Conservation (phyloP, 2,329 filamentous ascomycete genomes). For the Fusarium nelsonii region DNA sequence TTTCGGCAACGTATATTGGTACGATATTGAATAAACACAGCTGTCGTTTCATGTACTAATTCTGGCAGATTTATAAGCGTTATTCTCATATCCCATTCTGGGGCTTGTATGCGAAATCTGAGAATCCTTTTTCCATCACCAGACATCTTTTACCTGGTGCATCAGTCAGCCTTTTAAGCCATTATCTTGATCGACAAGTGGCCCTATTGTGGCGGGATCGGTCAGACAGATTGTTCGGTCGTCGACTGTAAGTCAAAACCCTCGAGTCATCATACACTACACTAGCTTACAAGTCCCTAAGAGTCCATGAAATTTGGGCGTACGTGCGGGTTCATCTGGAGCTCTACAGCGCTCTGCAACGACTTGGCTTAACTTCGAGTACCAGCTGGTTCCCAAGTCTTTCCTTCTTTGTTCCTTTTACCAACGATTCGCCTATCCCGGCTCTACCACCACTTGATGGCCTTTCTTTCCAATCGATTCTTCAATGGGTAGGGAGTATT, state of each 20-base stretch:
- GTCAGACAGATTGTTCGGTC: constrained; percentile 38
- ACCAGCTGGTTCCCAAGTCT: constrained; percentile 58
- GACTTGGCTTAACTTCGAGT: constrained; percentile 61
- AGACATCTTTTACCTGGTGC: constrained; percentile 52
- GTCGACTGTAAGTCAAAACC: constrained; percentile 47
- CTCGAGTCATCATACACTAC: background rate
- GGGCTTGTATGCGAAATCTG: constrained; percentile 53
- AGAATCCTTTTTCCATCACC: constrained; percentile 49
- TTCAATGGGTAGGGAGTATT: constrained; percentile 59
- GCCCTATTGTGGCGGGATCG: constrained; percentile 45
- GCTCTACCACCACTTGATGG: constrained; percentile 59
- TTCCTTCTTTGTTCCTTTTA: constrained; percentile 68
- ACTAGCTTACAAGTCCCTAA: constrained; percentile 37
- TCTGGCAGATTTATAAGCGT: constrained; percentile 62
- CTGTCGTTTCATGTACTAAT: constrained; percentile 22
- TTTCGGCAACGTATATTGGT: constrained; percentile 68
- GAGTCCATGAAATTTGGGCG: constrained; percentile 51
- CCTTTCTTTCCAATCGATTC: constrained; percentile 55
- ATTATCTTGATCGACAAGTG: constrained; percentile 49
- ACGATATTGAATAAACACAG: constrained; percentile 21
- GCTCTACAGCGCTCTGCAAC: constrained; percentile 65
- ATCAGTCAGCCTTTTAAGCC: constrained; percentile 48
- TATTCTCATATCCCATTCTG: constrained; percentile 64
- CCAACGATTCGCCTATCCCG: constrained; percentile 62
- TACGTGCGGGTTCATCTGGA: constrained; percentile 65